Percentiles rank a stretch among this genome's conserved stretches.
These are phyloP conservation scores for Bryoerythrophyllum caledonicum DNA, from an alignment of 225 moss, liverwort and hornwort species.

Conservation along the genomic window DNA sequence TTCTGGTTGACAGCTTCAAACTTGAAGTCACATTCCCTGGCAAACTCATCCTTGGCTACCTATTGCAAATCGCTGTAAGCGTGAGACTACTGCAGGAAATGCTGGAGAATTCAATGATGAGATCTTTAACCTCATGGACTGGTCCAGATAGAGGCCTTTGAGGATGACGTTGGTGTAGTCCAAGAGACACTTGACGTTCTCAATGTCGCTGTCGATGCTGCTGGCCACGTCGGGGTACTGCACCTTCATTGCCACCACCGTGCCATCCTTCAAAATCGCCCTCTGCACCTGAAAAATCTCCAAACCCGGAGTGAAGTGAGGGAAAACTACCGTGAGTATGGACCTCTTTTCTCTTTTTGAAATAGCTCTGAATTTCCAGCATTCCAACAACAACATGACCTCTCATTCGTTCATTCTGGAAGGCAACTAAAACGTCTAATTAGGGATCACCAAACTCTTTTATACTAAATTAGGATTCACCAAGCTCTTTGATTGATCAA, in stretches of 20 bases:
- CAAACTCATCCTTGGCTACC: conserved; percentile 98
- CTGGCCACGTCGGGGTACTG: conserved; percentile 96
- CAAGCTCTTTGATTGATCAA: too few species aligned
- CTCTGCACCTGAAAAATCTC: conserved; percentile 73
- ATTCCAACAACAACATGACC: too few species aligned
- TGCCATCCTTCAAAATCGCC: conserved; percentile 84
- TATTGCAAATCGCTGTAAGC: conserved; percentile 18
- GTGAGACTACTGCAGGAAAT: not conserved
- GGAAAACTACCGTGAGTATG: not conserved
- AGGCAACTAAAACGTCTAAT: too few species aligned
- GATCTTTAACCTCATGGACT: conserved; percentile 80
- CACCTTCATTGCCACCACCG: conserved; percentile 90
- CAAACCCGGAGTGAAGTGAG: not conserved
- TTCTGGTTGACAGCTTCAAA: conserved; percentile 78
- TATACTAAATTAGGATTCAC: too few species aligned
- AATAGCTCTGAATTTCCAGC: too few species aligned
- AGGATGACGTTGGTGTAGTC: conserved; percentile 94
- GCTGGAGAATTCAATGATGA: not conserved
- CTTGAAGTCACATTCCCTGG: conserved; percentile 86
- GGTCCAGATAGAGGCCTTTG: conserved; percentile 92
- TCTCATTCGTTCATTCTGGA: too few species aligned
- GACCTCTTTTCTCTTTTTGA: too few species aligned
- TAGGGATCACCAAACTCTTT: too few species aligned
- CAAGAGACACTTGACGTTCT: conserved; percentile 88
- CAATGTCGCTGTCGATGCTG: conserved; percentile 97